Percentiles rank a stretch among this genome's conserved stretches.
Conservation (phyloP, 768 basidiomycete species). For the Wakefieldia striispora region DNA sequence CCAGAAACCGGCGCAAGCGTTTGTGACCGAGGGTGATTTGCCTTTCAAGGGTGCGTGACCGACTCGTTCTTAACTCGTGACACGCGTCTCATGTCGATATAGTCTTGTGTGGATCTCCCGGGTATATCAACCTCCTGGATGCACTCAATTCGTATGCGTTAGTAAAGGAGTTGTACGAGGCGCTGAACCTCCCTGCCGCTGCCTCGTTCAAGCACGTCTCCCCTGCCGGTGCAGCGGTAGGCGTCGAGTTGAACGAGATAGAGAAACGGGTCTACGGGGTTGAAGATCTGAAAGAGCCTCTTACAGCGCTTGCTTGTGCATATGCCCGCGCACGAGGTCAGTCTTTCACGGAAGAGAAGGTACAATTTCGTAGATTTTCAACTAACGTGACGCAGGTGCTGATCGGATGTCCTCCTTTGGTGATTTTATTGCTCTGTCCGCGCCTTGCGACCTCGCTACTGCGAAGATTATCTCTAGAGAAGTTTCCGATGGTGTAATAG, state of each 20-base stretch:
- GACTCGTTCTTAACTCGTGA: background rate
- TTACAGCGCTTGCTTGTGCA: conserved; percentile 87
- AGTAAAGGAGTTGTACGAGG: conserved; percentile 89
- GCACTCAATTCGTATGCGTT: conserved; percentile 96
- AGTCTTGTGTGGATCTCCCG: conserved; percentile 93
- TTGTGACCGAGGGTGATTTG: conserved; percentile 80
- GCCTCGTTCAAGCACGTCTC: conserved; percentile 99
- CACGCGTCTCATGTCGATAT: conserved; percentile 4
- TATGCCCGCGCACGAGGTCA: conserved; percentile 94
- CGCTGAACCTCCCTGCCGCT: conserved; percentile 86
- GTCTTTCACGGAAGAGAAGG: conserved; percentile 14
- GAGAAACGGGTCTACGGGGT: conserved; percentile 97
- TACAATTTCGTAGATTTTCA: background rate
- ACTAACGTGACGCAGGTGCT: conserved; percentile 55
- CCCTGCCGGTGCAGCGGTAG: conserved; percentile 95
- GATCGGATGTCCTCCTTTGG: conserved; percentile 99
- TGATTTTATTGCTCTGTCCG: conserved; percentile 95
- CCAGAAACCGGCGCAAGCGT: conserved; percentile 97
- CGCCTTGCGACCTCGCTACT: conserved; percentile 89
- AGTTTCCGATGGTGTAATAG: conserved; percentile 97
- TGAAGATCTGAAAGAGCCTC: conserved; percentile 86
- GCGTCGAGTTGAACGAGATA: conserved; percentile 72
- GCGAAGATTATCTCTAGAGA: conserved; percentile 98
- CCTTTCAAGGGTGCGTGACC: conserved; percentile 80
- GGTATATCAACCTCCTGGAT: conserved; percentile 97